A percentile compares a stretch with the other conserved stretches of the same genome.
Conservation (phyloP, 495 filamentous ascomycete genomes). For the Penicillium tannophilum region DNA sequence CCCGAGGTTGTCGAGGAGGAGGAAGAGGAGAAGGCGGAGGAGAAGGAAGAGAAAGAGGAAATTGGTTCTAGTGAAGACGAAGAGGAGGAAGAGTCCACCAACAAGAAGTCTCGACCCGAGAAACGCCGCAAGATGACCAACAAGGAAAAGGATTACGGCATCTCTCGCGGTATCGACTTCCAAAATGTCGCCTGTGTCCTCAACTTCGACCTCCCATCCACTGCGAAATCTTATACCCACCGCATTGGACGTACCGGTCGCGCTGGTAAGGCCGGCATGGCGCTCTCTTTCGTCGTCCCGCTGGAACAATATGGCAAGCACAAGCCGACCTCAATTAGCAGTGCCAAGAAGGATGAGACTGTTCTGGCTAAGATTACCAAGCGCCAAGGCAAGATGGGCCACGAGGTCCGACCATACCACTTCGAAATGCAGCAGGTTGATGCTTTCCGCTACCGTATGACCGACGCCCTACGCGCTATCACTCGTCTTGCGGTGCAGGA, state of each 20-base stretch:
- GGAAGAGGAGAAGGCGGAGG: conserved; percentile 13
- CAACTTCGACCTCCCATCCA: conserved; percentile 93
- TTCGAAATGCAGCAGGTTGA: conserved; percentile 95
- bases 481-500: conserved; percentile 84
- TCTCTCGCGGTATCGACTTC: conserved; percentile 96
- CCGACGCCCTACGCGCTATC: conserved; percentile 80
- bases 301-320: conserved; percentile 80
- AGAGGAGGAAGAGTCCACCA: conserved; percentile 26
- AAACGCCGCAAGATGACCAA: conserved; percentile 65
- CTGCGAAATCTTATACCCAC: conserved; percentile 91
- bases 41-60: conserved; percentile 28
- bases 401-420: conserved; percentile 81
- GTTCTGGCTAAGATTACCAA: conserved; percentile 72
- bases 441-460: conserved; percentile 91
- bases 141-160: conserved; percentile 82
- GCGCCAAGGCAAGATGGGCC: conserved; percentile 70
- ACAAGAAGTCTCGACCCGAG: conserved; percentile 34
- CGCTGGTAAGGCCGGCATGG: conserved; percentile 88
- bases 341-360: conserved; percentile 78
- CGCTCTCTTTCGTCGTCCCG: conserved; percentile 91
- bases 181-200: conserved; percentile 90
- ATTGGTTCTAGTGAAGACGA: conserved; percentile 40
- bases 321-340: conserved; percentile 74
- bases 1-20: conserved; percentile 24
- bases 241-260: conserved; percentile 92